phyloP scores from a whole-genome alignment of 2,329 filamentous ascomycete genomes.

The Venturia carpophila region DNA sequence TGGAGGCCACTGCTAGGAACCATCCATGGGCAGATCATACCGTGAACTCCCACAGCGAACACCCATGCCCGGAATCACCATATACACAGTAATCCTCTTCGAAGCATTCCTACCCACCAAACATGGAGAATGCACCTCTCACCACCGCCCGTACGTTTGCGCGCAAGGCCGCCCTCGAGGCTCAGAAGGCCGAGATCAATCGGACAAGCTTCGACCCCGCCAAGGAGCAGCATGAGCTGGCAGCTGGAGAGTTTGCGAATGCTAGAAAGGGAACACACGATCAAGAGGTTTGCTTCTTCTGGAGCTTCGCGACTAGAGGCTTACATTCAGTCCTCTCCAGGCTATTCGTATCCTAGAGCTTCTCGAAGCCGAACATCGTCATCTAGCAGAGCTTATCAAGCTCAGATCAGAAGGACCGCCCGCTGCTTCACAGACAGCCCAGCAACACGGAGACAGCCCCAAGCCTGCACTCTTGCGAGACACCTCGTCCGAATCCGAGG shows the following conservation, averaged over 20 bases:
- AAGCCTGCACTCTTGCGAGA: neutral
- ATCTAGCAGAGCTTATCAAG: conserved; percentile 72
- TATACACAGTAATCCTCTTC: too few species aligned
- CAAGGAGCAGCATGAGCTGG: conserved; percentile 78
- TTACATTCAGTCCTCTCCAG: conserved; percentile 47
- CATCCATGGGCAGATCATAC: conserved; percentile 22
- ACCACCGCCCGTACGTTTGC: conserved; percentile 83
- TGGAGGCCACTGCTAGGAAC: too few species aligned
- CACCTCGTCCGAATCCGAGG: neutral
- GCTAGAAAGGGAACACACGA: conserved; percentile 67
- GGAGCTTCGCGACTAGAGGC: neutral
- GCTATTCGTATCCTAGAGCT: conserved; percentile 76
- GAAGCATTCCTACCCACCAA: neutral
- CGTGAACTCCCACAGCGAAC: neutral
- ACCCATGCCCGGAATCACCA: neutral
- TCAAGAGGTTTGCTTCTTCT: conserved; percentile 38
- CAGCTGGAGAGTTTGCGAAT: conserved; percentile 79
- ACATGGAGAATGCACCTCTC: conserved; percentile 63
- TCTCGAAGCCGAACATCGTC: conserved; percentile 80
- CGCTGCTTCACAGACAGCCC: conserved; percentile 13
- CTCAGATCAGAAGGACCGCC: conserved; percentile 18
- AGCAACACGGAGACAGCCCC: conserved; percentile 8
- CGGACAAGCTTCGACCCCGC: conserved; percentile 65
- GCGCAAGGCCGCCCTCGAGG: conserved; percentile 69
- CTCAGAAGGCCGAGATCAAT: conserved; percentile 56